Evolutionary conservation across 352 stramenopile genomes (phyloP), one percentile per base, ranked within the genome.

Genomic region (Aphanomyces euteiches): DNA sequence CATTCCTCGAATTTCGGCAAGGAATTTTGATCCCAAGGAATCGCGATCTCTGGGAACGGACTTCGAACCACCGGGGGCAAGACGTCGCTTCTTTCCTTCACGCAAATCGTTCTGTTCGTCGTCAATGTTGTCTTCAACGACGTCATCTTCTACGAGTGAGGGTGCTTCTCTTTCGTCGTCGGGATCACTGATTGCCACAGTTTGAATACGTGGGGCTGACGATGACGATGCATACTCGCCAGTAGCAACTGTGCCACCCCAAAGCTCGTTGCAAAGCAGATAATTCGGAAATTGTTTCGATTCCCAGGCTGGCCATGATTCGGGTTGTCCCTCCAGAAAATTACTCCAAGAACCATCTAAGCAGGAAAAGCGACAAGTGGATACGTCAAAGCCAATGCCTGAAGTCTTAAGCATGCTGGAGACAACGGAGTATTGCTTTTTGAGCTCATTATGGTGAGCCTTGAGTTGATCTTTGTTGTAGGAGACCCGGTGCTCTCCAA

Each of bases 401-500:
- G 43, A 48, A 15, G 43, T 48, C n/a, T 48, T 48, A 8, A 48
- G 8, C 8, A 48, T 48, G 8, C 15, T 8, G 43, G 8, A 15
- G 43, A 48, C 43, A 48, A 48, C 43, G 8, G 43, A 48, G 43
- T 48, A 48, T 15, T 48, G 43, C 43, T 48, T 48, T 48, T 48
- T 48, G 8, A 48, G 8, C 8, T 48, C 43, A 8, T 15, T 48
- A 15, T 48, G 43, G 15, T 15, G 43, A 15, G 43, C 43, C 15
- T 57, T 57, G 48, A 15, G 12, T 57, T 57, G 48, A 7, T 6
- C 48, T 57, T 57, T 57, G 7, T 15, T 57, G 17, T 57, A 57
- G 6, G 8, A 36, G 6, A 57, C 48, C 12, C 12, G 15, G 48
- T 57, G 48, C 7, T 57, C 48, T 15, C 15, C 12, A 21, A 36